Evolutionary conservation across 1,284 basidiomycete genomes (phyloP), one percentile per base, ranked within the genome.

Genomic region (Papiliotrema terrestris): DNA sequence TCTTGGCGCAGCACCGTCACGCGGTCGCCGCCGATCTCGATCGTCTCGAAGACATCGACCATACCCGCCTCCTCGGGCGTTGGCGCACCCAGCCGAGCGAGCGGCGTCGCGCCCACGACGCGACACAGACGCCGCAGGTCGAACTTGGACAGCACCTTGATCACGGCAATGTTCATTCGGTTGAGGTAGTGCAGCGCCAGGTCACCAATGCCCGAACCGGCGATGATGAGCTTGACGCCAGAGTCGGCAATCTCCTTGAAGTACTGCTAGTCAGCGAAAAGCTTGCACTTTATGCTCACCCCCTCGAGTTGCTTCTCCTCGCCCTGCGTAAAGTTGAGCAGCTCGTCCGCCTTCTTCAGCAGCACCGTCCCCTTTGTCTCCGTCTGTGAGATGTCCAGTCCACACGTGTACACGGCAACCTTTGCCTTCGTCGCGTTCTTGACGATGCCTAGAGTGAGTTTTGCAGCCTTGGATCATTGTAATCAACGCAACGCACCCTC

Each of bases 301-400:
- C 91, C 92, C 81, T 96, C 92, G 58, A 95, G 82, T 67, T 96
- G 91, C 76, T 91, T 86, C 78, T 98, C 96, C 78, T 99, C 96
- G 36, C 93, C 96, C 22, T 84, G 82, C 3, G 93, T 91, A 72
- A 98, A 99, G 79, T 95, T 92, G 61, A 96, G 83, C 83, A 98
- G 89, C 76, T 99, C 95, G 56, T 96, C 87, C 5, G 94, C 92
- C 75, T 86, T 98, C 77, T 95, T 92, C 67, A 99, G 83, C 46
- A 99, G 82, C 1, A 98, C 96, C 2, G 96, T 99, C 47, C 96
- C 96, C 78, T 99, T 99, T 22, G 96, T 99, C 79, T 99, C 96
- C 22, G 96, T 98, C 78, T 98, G 96, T 15, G 91, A 84, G 56
- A 92, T 85, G 74, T 98, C 95, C 57, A 98, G 82, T 1, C 89